Conservation (phyloP, 345 rosid species). For the Rubroshorea leprosula region DNA sequence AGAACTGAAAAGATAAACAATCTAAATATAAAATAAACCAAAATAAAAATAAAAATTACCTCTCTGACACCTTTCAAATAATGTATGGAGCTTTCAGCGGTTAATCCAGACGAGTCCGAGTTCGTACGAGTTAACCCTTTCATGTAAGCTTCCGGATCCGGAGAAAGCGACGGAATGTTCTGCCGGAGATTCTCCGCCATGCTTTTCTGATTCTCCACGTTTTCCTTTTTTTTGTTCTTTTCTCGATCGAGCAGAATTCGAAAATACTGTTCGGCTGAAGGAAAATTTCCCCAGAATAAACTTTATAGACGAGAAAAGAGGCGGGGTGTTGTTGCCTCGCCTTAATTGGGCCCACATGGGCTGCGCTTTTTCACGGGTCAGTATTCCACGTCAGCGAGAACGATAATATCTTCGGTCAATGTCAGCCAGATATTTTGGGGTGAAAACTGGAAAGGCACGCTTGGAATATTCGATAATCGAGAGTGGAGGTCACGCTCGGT, state of each 20-base stretch:
- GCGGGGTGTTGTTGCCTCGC: conserved; percentile 12
- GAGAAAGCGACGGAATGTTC: conserved; percentile 20
- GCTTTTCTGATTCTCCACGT: neutral
- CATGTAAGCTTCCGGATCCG: conserved; percentile 29
- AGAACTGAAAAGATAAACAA: neutral
- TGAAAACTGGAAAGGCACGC: neutral
- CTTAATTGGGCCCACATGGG: conserved; percentile 47
- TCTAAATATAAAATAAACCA: neutral
- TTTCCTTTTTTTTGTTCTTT: neutral
- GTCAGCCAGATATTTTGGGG: conserved; percentile 38
- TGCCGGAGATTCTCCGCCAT: conserved; percentile 16
- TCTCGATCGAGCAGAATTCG: conserved; percentile 5
- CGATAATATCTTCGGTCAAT: conserved; percentile 41
- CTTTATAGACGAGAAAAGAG: neutral
- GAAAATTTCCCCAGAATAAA: conserved; percentile 6
- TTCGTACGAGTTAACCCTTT: conserved; percentile 28
- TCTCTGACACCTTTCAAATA: conserved; percentile 14
- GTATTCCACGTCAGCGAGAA: conserved; percentile 33
- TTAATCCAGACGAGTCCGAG: conserved; percentile 38
- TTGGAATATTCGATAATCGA: neutral
- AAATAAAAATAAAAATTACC: conserved; percentile 24
- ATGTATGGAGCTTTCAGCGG: conserved; percentile 23
- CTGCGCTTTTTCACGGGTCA: conserved; percentile 58
- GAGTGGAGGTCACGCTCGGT: neutral
- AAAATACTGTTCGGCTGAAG: neutral